Conservation (phyloP, 305 asterid genomes). For the Monarda citriodora region DNA sequence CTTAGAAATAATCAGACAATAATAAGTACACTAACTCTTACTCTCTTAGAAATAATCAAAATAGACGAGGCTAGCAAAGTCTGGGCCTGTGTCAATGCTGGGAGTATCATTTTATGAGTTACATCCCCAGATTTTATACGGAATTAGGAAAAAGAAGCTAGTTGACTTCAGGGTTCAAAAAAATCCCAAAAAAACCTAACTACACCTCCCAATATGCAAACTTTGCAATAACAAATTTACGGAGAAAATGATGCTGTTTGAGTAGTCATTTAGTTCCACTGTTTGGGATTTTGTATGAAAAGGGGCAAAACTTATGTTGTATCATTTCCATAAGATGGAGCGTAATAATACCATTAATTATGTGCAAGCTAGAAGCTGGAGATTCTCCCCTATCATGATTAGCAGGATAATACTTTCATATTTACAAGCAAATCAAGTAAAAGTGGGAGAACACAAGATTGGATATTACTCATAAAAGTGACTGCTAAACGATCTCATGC, state of each 20-base stretch:
- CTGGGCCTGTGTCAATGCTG: neutral
- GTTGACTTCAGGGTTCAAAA: too few relatives aligned
- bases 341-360: neutral
- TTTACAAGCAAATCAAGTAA: neutral
- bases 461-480: conserved; percentile 1
- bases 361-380: neutral
- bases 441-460: neutral
- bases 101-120: neutral
- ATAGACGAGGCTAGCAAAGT: neutral
- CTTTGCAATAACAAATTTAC: neutral
- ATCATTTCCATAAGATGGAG: neutral
- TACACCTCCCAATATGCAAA: neutral
- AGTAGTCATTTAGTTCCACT: conserved; percentile 1
- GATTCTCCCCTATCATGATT: neutral
- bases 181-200: neutral
- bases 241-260: neutral
- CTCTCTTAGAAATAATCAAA: neutral
- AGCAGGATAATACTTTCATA: neutral
- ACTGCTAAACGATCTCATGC: neutral
- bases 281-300: neutral
- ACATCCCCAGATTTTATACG: neutral
- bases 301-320: neutral
- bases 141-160: too few relatives aligned
- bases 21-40: neutral
- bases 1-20: neutral